phyloP scores from a whole-genome alignment of 2,329 filamentous ascomycete genomes.

The Sporothrix sp. region DNA sequence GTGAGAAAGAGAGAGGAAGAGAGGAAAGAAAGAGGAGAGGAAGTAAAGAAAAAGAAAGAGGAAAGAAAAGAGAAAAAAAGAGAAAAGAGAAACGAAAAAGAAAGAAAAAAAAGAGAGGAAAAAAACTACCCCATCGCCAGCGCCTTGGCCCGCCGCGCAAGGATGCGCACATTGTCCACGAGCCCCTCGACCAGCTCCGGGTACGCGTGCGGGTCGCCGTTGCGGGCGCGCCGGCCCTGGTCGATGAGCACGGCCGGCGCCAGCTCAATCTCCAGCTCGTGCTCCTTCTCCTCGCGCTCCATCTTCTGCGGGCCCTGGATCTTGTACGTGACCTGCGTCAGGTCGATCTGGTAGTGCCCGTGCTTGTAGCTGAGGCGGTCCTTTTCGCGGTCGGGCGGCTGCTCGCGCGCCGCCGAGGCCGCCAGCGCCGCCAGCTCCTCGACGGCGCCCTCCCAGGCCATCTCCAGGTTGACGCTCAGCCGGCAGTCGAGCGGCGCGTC shows the following conservation, averaged over 20 bases:
- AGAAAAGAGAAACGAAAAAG: neutral
- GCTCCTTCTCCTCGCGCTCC: conserved; percentile 49
- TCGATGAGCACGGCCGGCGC: conserved; percentile 53
- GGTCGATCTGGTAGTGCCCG: conserved; percentile 76
- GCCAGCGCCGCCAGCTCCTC: conserved; percentile 40
- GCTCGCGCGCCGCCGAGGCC: conserved; percentile 29
- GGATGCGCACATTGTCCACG: conserved; percentile 59
- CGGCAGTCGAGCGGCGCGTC: conserved; percentile 74
- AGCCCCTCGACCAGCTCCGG: conserved; percentile 61
- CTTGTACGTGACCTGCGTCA: conserved; percentile 70
- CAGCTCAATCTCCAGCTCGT: conserved; percentile 74
- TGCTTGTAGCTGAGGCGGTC: conserved; percentile 89
- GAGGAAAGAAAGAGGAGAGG: neutral
- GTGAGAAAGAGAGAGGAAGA: neutral
- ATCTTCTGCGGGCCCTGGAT: conserved; percentile 26
- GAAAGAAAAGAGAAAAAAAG: neutral
- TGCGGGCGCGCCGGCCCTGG: conserved; percentile 50
- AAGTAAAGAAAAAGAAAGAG: no score
- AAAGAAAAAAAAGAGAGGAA: neutral
- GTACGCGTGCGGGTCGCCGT: conserved; percentile 48
- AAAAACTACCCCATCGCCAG: neutral
- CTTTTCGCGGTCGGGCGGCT: conserved; percentile 60
- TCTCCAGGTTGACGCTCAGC: conserved; percentile 90
- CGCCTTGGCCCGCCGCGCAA: conserved; percentile 25
- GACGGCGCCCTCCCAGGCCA: conserved; percentile 66